Evolutionary conservation across 2,329 filamentous ascomycete genomes (phyloP).

Genomic region (Emergomyces pasteurianus): DNA sequence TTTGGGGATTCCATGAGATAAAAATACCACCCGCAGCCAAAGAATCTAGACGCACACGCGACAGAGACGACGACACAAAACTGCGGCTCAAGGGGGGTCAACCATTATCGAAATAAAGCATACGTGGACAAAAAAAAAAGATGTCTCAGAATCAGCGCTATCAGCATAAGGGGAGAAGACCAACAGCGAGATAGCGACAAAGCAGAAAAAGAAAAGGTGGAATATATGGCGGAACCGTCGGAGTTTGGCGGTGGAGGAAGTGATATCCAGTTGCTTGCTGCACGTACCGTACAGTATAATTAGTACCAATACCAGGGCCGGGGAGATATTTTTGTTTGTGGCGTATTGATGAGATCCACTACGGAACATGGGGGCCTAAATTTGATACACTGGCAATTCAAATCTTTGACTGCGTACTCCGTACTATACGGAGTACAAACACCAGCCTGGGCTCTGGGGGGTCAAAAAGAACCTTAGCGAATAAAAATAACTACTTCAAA

Average conservation of each 20-base stretch:
- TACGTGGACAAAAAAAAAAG: not conserved
- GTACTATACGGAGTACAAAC: too few species aligned
- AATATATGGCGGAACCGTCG: not conserved
- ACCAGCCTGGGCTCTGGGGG: too few species aligned
- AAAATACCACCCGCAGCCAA: not conserved
- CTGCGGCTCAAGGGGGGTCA: not conserved
- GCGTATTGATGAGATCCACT: not conserved
- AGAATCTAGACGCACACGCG: not conserved
- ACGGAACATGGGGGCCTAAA: too few species aligned
- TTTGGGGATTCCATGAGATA: not conserved
- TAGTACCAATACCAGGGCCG: too few species aligned
- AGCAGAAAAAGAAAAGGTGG: not conserved
- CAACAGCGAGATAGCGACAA: not conserved
- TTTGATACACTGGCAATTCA: too few species aligned
- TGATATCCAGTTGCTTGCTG: too few species aligned
- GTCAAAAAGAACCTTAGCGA: too few species aligned
- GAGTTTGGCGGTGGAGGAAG: not conserved
- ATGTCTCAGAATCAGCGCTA: not conserved
- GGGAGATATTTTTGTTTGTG: not conserved
- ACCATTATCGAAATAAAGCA: not conserved
- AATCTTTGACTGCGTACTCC: too few species aligned
- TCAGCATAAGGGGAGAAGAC: not conserved
- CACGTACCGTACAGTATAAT: not conserved
- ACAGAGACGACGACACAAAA: not conserved
- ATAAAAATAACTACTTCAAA: too few species aligned